Evolutionary conservation across 371 early-diverging fungal species (phyloP), one percentile per base, ranked within the genome.

Genomic region (Saksenaea oblongispora): DNA sequence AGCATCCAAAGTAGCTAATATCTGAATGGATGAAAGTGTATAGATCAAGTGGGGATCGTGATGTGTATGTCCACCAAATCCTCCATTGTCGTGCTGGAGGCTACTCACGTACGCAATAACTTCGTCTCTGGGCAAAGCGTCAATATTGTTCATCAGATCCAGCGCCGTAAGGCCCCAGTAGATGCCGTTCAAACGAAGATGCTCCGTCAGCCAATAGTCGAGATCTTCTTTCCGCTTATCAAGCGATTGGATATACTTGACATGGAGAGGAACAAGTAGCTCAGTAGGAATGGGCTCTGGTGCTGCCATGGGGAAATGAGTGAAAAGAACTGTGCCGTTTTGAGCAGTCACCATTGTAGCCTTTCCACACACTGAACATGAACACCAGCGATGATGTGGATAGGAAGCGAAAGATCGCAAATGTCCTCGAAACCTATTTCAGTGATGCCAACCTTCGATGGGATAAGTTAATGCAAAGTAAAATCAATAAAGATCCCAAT

Each of bases 141-240:
- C 89, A n/a, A 76, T 69, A 22, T 79, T 71, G 54, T 85, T 77
- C 77, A 98, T 76, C 53, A 97, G 74, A 35, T 85, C 84, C 54
- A 96, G 78, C 0, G 96, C 91, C 0, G 95, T 95, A 0, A 95
- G 66, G 0, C 94, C 97, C 99, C 99, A 98, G 75, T 98, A 98
- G 13, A 97, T 80, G 24, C 96, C 96, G 60, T 90, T 96, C 18
- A 98, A 71, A 1, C 95, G 88, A 22, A 98, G 76, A 63, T 98
- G 97, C 64, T 94, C 96, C 0, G 94, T 88, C 54, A 94, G 69
- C 95, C 95, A 94, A 75, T 97, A 98, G 64, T 96, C 96, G 4
- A 98, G 82, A 51, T 87, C 89, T 57, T 95, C 91, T 61, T 92
- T 88, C 73, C 88, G 62, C 37, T 84, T 87, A 80, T 94, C 91